A percentile compares a stretch with the other conserved stretches of the same genome.
Evolutionary conservation across 139 green algal species (phyloP).

Genomic region (Spirogloea muscicola): DNA sequence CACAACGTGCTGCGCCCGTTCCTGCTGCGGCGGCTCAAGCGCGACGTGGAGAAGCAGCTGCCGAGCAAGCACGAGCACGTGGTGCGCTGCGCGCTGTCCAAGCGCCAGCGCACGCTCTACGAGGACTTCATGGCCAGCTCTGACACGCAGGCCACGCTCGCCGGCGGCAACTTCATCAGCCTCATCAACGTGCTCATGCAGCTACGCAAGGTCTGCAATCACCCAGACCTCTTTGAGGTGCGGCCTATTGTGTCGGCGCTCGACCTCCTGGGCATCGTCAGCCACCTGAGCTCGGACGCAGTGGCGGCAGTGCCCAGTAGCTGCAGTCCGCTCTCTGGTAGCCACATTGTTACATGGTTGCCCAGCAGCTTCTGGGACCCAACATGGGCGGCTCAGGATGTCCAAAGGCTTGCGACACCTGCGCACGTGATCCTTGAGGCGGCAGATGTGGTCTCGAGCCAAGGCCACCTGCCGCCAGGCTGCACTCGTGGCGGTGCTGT

Average conservation of each 20-base stretch:
- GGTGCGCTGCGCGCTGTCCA: conserved; percentile 70
- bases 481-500: too few species aligned
- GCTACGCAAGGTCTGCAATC: conserved; percentile 98
- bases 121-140: conserved; percentile 91
- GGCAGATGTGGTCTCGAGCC: too few species aligned
- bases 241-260: conserved; percentile 83
- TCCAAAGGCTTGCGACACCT: conserved; percentile 9
- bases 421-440: conserved; percentile 24
- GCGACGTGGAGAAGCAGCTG: conserved; percentile 94
- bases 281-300: conserved; percentile 14
- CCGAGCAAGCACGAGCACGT: conserved; percentile 94
- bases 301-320: neutral
- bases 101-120: conserved; percentile 68
- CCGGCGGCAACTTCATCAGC: conserved; percentile 82
- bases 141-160: conserved; percentile 66
- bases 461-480: too few species aligned
- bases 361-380: too few species aligned
- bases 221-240: conserved; percentile 96
- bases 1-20: conserved; percentile 93
- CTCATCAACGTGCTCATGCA: conserved; percentile 98
- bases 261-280: conserved; percentile 57
- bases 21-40: conserved; percentile 84
- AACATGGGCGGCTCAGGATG: conserved; percentile 24
- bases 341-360: too few species aligned
- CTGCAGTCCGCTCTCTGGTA: too few species aligned